phyloP scores from a whole-genome alignment of 345 rosid genomes.

The Pseudoturritis turrita region DNA sequence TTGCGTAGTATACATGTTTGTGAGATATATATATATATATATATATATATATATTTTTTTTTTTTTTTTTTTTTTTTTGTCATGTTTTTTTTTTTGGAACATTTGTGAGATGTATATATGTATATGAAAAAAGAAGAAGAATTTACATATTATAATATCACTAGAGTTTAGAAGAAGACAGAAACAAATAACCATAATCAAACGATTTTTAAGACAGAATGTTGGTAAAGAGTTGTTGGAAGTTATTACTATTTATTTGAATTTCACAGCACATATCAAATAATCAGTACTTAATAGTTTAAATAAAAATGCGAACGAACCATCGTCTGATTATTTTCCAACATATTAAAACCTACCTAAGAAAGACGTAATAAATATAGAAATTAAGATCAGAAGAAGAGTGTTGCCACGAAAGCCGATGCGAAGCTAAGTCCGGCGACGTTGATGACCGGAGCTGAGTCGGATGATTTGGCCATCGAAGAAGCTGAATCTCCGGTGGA shows the following conservation, averaged over 20 bases:
- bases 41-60: too few species aligned
- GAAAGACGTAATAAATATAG: neutral
- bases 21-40: too few species aligned
- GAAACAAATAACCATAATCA: too few species aligned
- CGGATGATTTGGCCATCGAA: slow-evolving; percentile 12
- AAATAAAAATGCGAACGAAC: neutral
- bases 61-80: too few species aligned
- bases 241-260: slow-evolving; percentile 19
- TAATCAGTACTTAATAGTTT: neutral
- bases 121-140: too few species aligned
- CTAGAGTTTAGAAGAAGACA: too few species aligned
- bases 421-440: slow-evolving; percentile 23
- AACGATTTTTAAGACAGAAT: neutral
- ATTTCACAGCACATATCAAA: neutral
- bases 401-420: slow-evolving; percentile 12
- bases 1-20: too few species aligned
- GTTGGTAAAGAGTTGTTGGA: slow-evolving; percentile 8
- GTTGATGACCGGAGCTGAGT: slow-evolving; percentile 20
- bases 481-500: slow-evolving; percentile 24
- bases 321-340: slow-evolving; percentile 11
- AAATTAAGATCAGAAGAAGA: slow-evolving; percentile 21
- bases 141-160: too few species aligned
- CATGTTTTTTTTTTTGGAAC: too few species aligned
- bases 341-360: neutral
- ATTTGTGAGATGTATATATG: too few species aligned